phyloP scores from a whole-genome alignment of 2,329 filamentous ascomycete genomes.

The Calonectria pseudoreteaudii region DNA sequence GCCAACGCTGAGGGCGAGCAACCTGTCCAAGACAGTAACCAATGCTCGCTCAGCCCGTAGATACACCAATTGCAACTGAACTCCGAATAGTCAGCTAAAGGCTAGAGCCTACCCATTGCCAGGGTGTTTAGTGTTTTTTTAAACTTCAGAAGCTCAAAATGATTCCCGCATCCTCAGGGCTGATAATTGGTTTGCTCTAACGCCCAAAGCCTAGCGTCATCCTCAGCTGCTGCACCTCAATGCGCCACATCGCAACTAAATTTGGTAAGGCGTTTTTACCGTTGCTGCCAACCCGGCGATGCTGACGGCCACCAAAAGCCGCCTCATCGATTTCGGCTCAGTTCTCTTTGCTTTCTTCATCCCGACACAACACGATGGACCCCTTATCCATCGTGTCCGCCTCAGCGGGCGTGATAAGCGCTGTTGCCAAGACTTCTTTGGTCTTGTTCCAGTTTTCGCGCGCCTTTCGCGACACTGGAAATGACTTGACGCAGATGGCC shows the following conservation, averaged over 20 bases:
- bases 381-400: slow-evolving; percentile 1
- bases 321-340: background rate
- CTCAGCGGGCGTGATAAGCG: background rate
- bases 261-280: background rate
- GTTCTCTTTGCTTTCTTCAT: background rate
- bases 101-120: accelerated
- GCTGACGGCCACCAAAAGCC: background rate
- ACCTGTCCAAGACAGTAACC: background rate
- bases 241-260: background rate
- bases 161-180: background rate
- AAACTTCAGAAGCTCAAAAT: too few relatives aligned
- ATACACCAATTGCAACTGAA: background rate
- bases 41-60: background rate
- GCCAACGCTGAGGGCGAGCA: background rate
- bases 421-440: background rate
- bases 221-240: background rate
- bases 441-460: background rate
- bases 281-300: background rate
- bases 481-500: background rate
- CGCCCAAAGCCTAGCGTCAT: background rate
- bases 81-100: background rate
- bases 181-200: too few relatives aligned
- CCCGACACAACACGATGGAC: background rate
- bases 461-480: background rate
- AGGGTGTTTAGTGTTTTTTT: background rate